Conservation (phyloP, 75 land plant species). For the Pinus taeda region DNA sequence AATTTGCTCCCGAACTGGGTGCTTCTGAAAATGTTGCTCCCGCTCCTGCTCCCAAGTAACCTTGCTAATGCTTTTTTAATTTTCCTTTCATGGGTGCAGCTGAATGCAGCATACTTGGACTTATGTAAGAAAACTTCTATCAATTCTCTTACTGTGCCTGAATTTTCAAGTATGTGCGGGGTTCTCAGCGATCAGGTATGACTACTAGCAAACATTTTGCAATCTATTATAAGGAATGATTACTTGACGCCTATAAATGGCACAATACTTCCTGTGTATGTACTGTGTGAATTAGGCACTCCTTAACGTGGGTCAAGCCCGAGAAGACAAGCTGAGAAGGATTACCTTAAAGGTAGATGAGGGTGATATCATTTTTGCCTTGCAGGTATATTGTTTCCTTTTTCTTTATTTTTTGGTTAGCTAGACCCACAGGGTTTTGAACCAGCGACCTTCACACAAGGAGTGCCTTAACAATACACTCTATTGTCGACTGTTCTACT, state of each 20-base stretch:
- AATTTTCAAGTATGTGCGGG: constrained; percentile 70
- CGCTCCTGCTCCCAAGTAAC: too few relatives aligned
- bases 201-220: background rate
- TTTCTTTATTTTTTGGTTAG: too few relatives aligned
- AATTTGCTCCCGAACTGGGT: too few relatives aligned
- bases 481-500: too few relatives aligned
- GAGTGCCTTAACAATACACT: background rate
- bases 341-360: constrained; percentile 38
- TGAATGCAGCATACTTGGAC: constrained; percentile 61
- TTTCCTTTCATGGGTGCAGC: constrained; percentile 30
- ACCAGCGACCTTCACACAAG: too few relatives aligned
- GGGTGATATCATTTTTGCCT: constrained; percentile 40
- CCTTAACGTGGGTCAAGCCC: constrained; percentile 62
- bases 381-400: constrained; percentile 29
- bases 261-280: background rate
- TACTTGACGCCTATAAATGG: background rate
- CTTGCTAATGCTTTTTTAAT: too few relatives aligned
- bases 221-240: background rate
- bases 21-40: too few relatives aligned
- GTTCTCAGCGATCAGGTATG: constrained; percentile 83
- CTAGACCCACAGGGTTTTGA: too few relatives aligned
- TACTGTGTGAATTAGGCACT: constrained; percentile 53
- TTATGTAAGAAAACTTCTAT: constrained; percentile 62
- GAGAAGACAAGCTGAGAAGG: constrained; percentile 56
- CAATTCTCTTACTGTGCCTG: constrained; percentile 53